phyloP scores from a whole-genome alignment of 768 basidiomycete species.

The Boletus pseudopeckii region DNA sequence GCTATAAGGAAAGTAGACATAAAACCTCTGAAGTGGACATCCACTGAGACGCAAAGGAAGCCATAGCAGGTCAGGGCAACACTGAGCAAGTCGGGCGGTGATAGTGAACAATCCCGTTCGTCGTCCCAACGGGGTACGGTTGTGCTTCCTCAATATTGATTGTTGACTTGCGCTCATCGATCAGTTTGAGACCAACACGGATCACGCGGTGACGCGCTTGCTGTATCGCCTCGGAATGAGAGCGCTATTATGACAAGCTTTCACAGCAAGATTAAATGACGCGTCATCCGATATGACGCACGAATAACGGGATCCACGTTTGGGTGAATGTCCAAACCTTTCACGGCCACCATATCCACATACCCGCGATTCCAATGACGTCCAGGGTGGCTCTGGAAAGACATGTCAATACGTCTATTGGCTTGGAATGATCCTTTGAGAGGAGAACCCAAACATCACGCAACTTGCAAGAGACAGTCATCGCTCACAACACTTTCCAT shows the following conservation, averaged over 20 bases:
- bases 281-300: slow-evolving; percentile 24
- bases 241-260: slow-evolving; percentile 35
- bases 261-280: slow-evolving; percentile 4
- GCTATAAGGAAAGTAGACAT: slow-evolving; percentile 59
- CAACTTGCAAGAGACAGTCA: slow-evolving; percentile 32
- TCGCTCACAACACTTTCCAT: background rate
- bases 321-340: slow-evolving; percentile 18
- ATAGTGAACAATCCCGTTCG: slow-evolving; percentile 6
- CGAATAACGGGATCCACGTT: slow-evolving; percentile 59
- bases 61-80: slow-evolving; percentile 25
- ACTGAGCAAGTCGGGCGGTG: slow-evolving; percentile 46
- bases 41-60: slow-evolving; percentile 40
- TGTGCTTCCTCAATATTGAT: slow-evolving; percentile 32
- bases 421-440: slow-evolving; percentile 16
- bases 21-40: slow-evolving; percentile 57
- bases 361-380: slow-evolving; percentile 71
- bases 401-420: slow-evolving; percentile 62
- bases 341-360: background rate
- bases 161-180: slow-evolving; percentile 45
- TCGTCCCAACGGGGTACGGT: slow-evolving; percentile 13
- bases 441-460: slow-evolving; percentile 41
- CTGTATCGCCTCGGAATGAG: slow-evolving; percentile 42
- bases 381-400: slow-evolving; percentile 69
- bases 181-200: slow-evolving; percentile 51
- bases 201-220: slow-evolving; percentile 46